Percentiles rank a stretch among this genome's conserved stretches.
Conservation (phyloP, 2,329 filamentous ascomycete genomes). For the Dothideomycetes sp. region DNA sequence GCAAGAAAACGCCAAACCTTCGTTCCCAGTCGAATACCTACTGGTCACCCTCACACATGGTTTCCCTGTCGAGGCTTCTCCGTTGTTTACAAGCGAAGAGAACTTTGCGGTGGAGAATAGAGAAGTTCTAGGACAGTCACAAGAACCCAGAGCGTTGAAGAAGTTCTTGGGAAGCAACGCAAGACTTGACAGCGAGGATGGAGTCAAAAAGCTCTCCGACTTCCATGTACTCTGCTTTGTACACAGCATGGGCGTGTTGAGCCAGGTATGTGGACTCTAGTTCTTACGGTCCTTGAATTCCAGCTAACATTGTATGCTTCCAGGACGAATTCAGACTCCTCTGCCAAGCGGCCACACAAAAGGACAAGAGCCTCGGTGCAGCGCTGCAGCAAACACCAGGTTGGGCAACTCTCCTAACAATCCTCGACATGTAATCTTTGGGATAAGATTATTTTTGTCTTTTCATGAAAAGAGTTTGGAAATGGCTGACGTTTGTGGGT, state of each 20-base stretch:
- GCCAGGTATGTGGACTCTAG: slow-evolving; percentile 54
- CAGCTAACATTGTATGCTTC: slow-evolving; percentile 11
- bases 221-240: slow-evolving; percentile 92
- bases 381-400: slow-evolving; percentile 79
- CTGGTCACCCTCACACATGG: slow-evolving; percentile 94
- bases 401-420: slow-evolving; percentile 90
- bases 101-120: slow-evolving; percentile 89
- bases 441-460: slow-evolving; percentile 19
- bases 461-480: slow-evolving; percentile 14
- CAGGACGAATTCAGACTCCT: slow-evolving; percentile 86
- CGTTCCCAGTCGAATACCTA: slow-evolving; percentile 93
- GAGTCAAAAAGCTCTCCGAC: slow-evolving; percentile 67
- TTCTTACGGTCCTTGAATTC: not conserved
- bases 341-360: slow-evolving; percentile 71
- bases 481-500: slow-evolving; percentile 17
- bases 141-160: slow-evolving; percentile 63
- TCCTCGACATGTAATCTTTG: slow-evolving; percentile 47
- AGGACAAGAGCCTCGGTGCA: slow-evolving; percentile 71
- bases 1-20: slow-evolving; percentile 92
- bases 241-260: slow-evolving; percentile 68
- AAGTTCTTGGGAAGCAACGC: slow-evolving; percentile 57
- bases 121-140: slow-evolving; percentile 73
- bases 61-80: slow-evolving; percentile 73
- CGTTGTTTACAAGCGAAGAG: slow-evolving; percentile 57
- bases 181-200: slow-evolving; percentile 50